phyloP scores from a whole-genome alignment of 805 yeast genomes.

The Danielia oregonensis region DNA sequence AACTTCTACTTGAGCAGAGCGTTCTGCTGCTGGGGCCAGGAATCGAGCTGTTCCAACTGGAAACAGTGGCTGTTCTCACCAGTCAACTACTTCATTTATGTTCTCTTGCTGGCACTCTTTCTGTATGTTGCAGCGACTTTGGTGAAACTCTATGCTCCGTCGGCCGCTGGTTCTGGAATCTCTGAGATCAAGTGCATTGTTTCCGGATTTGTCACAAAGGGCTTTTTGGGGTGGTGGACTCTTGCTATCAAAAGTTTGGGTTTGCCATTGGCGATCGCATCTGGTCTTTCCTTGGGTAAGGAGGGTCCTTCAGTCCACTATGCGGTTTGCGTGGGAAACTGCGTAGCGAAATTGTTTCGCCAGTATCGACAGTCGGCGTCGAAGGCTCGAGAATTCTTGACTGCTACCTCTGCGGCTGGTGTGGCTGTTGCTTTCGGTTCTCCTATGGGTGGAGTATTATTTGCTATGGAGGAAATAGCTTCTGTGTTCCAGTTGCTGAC shows the following conservation, averaged over 20 bases:
- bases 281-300: constrained; percentile 92
- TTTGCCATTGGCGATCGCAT: constrained; percentile 85
- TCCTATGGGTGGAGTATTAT: constrained; percentile 94
- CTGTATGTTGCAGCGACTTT: constrained; percentile 63
- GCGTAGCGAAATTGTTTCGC: constrained; percentile 55
- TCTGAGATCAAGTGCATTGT: constrained; percentile 94
- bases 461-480: constrained; percentile 88
- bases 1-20: constrained; percentile 67
- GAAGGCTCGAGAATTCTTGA: constrained; percentile 56
- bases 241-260: constrained; percentile 73
- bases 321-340: constrained; percentile 92
- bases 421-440: constrained; percentile 98
- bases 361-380: constrained; percentile 44
- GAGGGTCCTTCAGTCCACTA: constrained; percentile 99
- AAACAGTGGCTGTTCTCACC: constrained; percentile 51
- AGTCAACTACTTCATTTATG: constrained; percentile 55
- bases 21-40: constrained; percentile 79
- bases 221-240: constrained; percentile 72
- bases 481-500: constrained; percentile 70
- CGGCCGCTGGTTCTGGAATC: constrained; percentile 97
- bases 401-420: constrained; percentile 96
- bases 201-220: constrained; percentile 78
- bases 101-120: constrained; percentile 55
- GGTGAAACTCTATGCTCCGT: constrained; percentile 72
- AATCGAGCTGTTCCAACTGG: constrained; percentile 61